A percentile compares a stretch with the other conserved stretches of the same genome.
phyloP scores from a whole-genome alignment of 176 grass and related monocot genomes.

The Oryza meyeriana region DNA sequence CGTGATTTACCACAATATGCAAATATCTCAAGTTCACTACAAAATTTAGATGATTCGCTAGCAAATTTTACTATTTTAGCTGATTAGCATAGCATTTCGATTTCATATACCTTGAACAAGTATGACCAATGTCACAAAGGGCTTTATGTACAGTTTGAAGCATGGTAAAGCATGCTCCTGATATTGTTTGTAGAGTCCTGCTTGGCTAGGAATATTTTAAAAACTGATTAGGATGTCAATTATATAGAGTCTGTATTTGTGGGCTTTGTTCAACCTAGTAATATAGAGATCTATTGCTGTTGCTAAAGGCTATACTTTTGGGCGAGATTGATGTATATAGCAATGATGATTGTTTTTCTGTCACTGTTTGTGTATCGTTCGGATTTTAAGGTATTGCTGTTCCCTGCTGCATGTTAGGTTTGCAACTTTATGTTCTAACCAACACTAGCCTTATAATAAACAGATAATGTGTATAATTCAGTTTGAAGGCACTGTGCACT shows the following conservation, averaged over 20 bases:
- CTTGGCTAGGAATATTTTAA: neutral
- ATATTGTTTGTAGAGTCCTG: neutral
- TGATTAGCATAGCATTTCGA: neutral
- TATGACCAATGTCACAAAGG: neutral
- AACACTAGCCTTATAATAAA: neutral
- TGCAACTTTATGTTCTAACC: neutral
- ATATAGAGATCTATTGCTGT: too few relatives aligned
- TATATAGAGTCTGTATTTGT: neutral
- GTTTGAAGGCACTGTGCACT: neutral
- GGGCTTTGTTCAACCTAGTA: too few relatives aligned
- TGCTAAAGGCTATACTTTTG: too few relatives aligned
- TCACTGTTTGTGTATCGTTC: too few relatives aligned
- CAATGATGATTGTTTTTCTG: neutral
- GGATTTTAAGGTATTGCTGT: neutral
- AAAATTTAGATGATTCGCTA: neutral
- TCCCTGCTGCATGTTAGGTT: neutral
- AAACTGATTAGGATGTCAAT: neutral
- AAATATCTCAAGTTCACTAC: neutral
- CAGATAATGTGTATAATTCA: neutral
- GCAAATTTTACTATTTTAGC: constrained; percentile 16
- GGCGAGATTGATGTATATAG: neutral
- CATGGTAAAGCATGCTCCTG: constrained; percentile 2
- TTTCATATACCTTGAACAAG: neutral
- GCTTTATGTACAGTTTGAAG: constrained; percentile 10
- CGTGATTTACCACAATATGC: constrained; percentile 17